These are phyloP conservation scores for Diospyros lotus DNA, from an alignment of 148 eudicot genomes.

Conservation along the genomic window DNA sequence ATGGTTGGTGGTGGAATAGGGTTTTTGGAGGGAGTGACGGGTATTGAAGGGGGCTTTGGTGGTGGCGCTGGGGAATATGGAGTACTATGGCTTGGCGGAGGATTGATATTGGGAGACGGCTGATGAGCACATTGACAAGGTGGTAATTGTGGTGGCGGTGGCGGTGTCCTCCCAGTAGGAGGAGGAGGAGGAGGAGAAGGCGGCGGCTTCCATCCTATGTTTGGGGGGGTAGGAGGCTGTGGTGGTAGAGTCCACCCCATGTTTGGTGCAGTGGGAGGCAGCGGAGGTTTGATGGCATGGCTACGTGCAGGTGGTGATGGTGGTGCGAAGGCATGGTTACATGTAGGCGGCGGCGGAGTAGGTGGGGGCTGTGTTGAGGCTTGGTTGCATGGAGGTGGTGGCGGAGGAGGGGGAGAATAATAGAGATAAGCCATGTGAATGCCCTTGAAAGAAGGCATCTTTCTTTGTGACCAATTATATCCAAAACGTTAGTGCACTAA, in stretches of 20 bases:
- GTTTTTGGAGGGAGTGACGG: background rate
- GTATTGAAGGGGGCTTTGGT: background rate
- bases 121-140: conserved; percentile 12
- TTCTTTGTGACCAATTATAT: background rate
- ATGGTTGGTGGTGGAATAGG: conserved; percentile 9
- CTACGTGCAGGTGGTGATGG: too few species aligned
- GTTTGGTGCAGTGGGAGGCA: too few species aligned
- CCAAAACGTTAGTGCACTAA: too few species aligned
- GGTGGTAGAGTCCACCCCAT: conserved; percentile 19
- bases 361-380: conserved; percentile 16
- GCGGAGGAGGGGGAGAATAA: conserved; percentile 35
- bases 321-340: background rate
- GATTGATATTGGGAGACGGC: too few species aligned
- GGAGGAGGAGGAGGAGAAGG: conserved; percentile 26
- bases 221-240: conserved; percentile 30
- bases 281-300: too few species aligned
- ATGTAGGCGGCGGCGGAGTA: conserved; percentile 13
- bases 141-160: conserved; percentile 15
- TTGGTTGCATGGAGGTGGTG: conserved; percentile 29
- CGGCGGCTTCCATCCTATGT: conserved; percentile 4
- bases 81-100: too few species aligned
- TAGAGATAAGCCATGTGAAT: conserved; percentile 23
- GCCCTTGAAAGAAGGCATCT: background rate
- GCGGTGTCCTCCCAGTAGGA: conserved; percentile 18
- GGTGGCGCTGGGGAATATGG: conserved; percentile 9